Conservation (phyloP, 1,139 yeast species). For the Arxiozyma bovina region DNA sequence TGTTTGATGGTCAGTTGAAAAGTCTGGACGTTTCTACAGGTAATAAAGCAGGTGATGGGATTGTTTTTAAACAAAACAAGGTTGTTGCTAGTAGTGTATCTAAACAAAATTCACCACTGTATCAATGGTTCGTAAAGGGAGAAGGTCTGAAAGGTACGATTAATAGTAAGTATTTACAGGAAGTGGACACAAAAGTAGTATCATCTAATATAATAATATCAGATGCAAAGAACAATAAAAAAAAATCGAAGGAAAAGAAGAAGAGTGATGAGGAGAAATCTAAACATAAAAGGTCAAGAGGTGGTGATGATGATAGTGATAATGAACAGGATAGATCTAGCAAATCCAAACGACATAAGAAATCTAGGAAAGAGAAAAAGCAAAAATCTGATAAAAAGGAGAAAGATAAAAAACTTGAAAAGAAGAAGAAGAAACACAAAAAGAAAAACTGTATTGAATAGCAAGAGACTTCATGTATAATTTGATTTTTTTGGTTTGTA, state of each 20-base stretch:
- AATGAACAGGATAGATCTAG: conserved; percentile 22
- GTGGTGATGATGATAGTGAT: conserved; percentile 10
- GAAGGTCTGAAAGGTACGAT: conserved; percentile 77
- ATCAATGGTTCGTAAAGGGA: conserved; percentile 69
- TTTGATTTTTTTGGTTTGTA: neutral
- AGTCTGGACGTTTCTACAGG: conserved; percentile 52
- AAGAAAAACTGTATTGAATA: neutral
- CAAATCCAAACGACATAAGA: conserved; percentile 20
- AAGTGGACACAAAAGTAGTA: conserved; percentile 14
- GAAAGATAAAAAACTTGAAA: conserved; percentile 10
- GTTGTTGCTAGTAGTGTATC: conserved; percentile 41
- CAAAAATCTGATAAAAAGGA: conserved; percentile 10
- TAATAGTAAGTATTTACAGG: conserved; percentile 28
- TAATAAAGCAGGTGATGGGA: conserved; percentile 30
- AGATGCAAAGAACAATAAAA: conserved; percentile 9
- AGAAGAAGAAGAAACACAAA: conserved; percentile 16
- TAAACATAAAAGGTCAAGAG: conserved; percentile 14
- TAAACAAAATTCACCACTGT: conserved; percentile 51
- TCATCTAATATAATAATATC: neutral
- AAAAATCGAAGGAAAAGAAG: conserved; percentile 11
- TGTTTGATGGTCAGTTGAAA: conserved; percentile 88
- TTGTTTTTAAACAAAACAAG: conserved; percentile 37
- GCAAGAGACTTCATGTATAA: neutral
- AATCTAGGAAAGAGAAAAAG: conserved; percentile 22
- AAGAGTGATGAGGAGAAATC: conserved; percentile 18